Percentiles rank a stretch among this genome's conserved stretches.
Evolutionary conservation across 2,329 filamentous ascomycete species (phyloP).

Genomic region (Magnaporthiopsis poae): DNA sequence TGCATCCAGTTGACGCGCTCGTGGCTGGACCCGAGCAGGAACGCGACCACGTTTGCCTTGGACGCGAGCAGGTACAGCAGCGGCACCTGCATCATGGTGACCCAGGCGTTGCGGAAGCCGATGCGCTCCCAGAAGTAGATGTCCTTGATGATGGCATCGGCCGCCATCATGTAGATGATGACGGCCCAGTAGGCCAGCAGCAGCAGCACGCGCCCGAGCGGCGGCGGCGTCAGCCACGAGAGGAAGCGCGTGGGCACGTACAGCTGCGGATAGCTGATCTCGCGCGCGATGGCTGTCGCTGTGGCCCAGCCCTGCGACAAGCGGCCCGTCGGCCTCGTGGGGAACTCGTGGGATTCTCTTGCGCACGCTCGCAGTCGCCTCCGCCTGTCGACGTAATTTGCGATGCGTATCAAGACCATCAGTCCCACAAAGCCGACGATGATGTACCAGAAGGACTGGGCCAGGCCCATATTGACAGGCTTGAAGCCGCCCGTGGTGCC

Average conservation of each 20-base stretch:
- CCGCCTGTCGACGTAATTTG: conserved; percentile 33
- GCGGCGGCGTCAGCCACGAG: conserved; percentile 48
- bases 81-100: conserved; percentile 54
- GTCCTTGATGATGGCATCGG: conserved; percentile 39
- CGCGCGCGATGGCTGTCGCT: conserved; percentile 45
- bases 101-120: conserved; percentile 59
- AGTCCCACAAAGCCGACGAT: conserved; percentile 38
- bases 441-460: conserved; percentile 50
- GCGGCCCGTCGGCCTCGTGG: conserved; percentile 40
- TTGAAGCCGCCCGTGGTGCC: conserved; percentile 23
- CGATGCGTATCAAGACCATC: conserved; percentile 28
- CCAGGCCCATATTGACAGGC: conserved; percentile 39
- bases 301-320: conserved; percentile 48
- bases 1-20: conserved; percentile 66
- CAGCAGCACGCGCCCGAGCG: conserved; percentile 45
- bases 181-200: conserved; percentile 49
- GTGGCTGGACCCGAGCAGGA: conserved; percentile 53
- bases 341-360: conserved; percentile 34
- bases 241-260: conserved; percentile 36
- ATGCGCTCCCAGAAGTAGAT: conserved; percentile 54
- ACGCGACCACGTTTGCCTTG: conserved; percentile 50
- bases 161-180: conserved; percentile 47
- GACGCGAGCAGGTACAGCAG: conserved; percentile 53
- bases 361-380: conserved; percentile 36
- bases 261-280: conserved; percentile 46